A percentile compares a stretch with the other conserved stretches of the same genome.
Conservation (phyloP, 2,329 filamentous ascomycete species). For the Colletotrichum tofieldiae region DNA sequence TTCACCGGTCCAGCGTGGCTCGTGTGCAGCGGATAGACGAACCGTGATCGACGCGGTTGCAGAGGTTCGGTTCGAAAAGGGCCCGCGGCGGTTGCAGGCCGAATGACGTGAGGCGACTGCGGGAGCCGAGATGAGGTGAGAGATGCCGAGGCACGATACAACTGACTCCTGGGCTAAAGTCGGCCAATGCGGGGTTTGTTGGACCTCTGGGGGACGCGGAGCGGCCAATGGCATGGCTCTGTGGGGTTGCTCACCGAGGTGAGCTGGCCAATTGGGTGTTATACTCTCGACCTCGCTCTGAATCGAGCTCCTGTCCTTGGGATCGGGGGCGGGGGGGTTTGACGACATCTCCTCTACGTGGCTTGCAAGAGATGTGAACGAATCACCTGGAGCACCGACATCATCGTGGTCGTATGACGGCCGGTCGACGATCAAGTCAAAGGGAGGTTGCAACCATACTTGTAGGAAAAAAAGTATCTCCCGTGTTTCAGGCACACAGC, state of each 20-base stretch:
- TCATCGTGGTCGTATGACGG: neutral
- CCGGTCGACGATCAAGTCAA: neutral
- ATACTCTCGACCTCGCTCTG: constrained; percentile 24
- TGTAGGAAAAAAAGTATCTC: neutral
- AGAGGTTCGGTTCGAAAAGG: neutral
- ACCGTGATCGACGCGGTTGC: neutral
- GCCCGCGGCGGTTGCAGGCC: neutral
- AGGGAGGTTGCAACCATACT: neutral
- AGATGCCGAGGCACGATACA: constrained; percentile 37
- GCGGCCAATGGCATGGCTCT: neutral
- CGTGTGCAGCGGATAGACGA: neutral
- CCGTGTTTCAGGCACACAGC: neutral
- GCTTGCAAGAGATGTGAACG: neutral
- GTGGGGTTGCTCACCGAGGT: neutral
- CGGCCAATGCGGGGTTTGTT: neutral
- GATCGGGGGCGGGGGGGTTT: neutral
- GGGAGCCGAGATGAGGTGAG: neutral
- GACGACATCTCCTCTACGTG: too few species aligned
- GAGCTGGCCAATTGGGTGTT: constrained; percentile 36
- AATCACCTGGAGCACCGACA: too few species aligned
- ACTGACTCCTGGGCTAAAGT: neutral
- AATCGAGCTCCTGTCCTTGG: neutral
- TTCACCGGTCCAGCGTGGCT: neutral
- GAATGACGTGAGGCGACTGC: constrained; percentile 16
- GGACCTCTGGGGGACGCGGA: neutral